Evolutionary conservation across 2,329 filamentous ascomycete genomes (phyloP).

Genomic region (Fusarium sp.): DNA sequence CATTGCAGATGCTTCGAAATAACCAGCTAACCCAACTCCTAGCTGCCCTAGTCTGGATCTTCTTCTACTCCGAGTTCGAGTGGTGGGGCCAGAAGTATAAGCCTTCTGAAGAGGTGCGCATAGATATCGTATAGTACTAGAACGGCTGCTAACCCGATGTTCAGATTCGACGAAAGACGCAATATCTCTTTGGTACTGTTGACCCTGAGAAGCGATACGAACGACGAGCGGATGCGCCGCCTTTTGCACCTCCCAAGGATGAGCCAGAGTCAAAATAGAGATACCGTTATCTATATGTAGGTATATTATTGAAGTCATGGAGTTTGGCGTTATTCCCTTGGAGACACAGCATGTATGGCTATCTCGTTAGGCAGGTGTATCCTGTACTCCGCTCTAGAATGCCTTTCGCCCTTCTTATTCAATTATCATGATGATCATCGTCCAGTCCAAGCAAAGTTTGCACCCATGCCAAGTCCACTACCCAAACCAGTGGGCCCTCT

Average conservation of each 20-base stretch:
- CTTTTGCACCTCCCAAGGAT: slow-evolving; percentile 46
- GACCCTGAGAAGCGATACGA: slow-evolving; percentile 60
- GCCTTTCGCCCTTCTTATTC: slow-evolving; percentile 13
- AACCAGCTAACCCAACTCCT: slow-evolving; percentile 22
- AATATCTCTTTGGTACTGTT: slow-evolving; percentile 57
- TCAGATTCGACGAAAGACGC: slow-evolving; percentile 56
- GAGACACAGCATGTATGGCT: slow-evolving; percentile 44
- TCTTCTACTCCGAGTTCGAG: slow-evolving; percentile 60
- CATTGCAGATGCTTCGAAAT: background rate
- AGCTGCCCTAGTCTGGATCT: slow-evolving; percentile 56
- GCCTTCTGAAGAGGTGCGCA: slow-evolving; percentile 57
- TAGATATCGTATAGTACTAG: background rate
- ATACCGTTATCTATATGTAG: slow-evolving; percentile 44
- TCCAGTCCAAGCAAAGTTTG: slow-evolving; percentile 69
- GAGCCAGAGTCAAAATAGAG: slow-evolving; percentile 50
- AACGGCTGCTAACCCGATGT: slow-evolving; percentile 18
- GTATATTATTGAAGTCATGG: slow-evolving; percentile 47
- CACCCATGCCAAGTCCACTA: slow-evolving; percentile 67
- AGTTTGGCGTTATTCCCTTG: slow-evolving; percentile 49
- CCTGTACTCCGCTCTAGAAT: slow-evolving; percentile 37
- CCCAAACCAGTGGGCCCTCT: slow-evolving; percentile 60
- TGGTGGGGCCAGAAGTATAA: slow-evolving; percentile 60
- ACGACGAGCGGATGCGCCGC: slow-evolving; percentile 56
- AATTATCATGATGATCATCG: slow-evolving; percentile 48
- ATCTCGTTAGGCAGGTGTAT: slow-evolving; percentile 38